Evolutionary conservation across 2,329 filamentous ascomycete genomes (phyloP).

Genomic region (Aspergillus melleus): DNA sequence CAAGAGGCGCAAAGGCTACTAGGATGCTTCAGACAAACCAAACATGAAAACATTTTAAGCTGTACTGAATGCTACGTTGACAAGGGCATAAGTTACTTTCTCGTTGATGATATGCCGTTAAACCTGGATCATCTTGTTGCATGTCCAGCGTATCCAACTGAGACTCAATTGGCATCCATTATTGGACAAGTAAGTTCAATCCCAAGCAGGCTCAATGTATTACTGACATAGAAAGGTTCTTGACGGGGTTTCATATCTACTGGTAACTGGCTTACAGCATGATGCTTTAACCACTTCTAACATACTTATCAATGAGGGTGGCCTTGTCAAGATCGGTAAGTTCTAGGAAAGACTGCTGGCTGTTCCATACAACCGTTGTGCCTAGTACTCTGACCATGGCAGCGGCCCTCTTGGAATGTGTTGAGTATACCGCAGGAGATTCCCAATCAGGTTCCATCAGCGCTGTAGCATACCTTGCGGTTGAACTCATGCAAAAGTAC

Average conservation of each 20-base stretch:
- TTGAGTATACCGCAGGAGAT: no score
- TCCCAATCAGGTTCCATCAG: no score
- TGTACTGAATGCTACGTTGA: background rate
- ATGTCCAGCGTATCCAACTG: background rate
- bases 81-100: background rate
- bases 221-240: background rate
- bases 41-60: constrained; percentile 24
- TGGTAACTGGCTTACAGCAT: background rate
- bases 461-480: no score
- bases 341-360: no score
- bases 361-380: no score
- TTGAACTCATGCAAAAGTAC: constrained; percentile 35
- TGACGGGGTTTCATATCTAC: background rate
- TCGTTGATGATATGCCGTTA: background rate
- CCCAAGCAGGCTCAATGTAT: no score
- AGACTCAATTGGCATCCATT: background rate
- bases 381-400: no score
- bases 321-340: no score
- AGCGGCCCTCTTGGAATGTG: no score
- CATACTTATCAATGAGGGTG: constrained; percentile 8
- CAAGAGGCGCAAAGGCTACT: background rate
- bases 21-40: background rate
- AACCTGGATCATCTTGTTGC: background rate
- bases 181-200: background rate
- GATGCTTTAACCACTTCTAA: background rate